Percentiles rank a stretch among this genome's conserved stretches.
These are phyloP conservation scores for Penicillium macrosclerotiorum DNA, from an alignment of 495 filamentous ascomycete genomes.

Conservation along the genomic window DNA sequence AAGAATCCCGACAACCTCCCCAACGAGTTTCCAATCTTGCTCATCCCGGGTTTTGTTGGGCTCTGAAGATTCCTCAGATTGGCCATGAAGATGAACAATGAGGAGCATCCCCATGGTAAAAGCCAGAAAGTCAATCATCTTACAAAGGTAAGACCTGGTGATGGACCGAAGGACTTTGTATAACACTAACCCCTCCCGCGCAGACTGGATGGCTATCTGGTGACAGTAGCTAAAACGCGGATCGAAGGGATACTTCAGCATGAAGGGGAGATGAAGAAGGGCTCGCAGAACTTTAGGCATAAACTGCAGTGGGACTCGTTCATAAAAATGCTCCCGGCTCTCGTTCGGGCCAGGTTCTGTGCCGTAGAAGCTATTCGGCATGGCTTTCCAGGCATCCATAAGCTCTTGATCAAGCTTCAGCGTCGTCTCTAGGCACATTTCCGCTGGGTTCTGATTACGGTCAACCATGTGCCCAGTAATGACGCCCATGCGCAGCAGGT, in stretches of 20 bases:
- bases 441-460: conserved; percentile 41
- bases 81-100: conserved; percentile 45
- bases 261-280: conserved; percentile 53
- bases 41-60: conserved; percentile 35
- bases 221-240: conserved; percentile 38
- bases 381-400: conserved; percentile 33
- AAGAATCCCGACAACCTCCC: conserved; percentile 40
- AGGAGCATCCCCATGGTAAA: conserved; percentile 53
- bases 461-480: conserved; percentile 52
- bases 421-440: conserved; percentile 39
- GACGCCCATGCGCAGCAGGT: conserved; percentile 31
- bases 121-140: conserved; percentile 53
- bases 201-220: conserved; percentile 43
- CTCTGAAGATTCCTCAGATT: conserved; percentile 26
- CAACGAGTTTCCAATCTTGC: conserved; percentile 44
- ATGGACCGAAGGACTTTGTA: conserved; percentile 44
- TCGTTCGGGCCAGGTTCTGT: conserved; percentile 11
- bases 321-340: conserved; percentile 22
- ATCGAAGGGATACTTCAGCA: conserved; percentile 48
- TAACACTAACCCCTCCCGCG: conserved; percentile 42
- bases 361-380: conserved; percentile 35
- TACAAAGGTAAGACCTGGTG: conserved; percentile 44
- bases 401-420: conserved; percentile 49
- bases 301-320: conserved; percentile 44
- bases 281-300: conserved; percentile 43